These are phyloP conservation scores for Taxillus chinensis DNA, from an alignment of 164 flowering plant genomes.

Conservation along the genomic window DNA sequence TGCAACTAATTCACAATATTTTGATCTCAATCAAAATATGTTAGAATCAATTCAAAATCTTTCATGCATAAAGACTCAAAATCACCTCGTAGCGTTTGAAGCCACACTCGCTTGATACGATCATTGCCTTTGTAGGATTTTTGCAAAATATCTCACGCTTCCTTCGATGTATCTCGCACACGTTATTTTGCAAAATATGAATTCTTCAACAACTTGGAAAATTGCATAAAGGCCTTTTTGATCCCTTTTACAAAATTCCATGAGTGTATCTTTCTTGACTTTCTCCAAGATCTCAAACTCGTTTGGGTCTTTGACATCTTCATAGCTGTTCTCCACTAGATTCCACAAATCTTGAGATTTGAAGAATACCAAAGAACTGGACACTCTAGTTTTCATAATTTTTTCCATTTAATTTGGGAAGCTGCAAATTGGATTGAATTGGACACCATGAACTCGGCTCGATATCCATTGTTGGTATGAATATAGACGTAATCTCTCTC, in stretches of 20 bases:
- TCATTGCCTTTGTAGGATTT: slow-evolving; percentile 1
- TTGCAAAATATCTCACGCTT: neutral
- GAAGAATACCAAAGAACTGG: neutral
- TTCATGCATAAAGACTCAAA: neutral
- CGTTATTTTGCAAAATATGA: neutral
- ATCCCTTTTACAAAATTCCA: neutral
- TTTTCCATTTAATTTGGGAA: neutral
- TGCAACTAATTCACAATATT: too few species aligned
- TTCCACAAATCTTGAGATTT: neutral
- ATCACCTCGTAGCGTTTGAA: neutral
- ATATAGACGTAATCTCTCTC: too few species aligned
- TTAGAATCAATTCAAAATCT: neutral
- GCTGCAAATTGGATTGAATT: neutral
- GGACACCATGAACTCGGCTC: neutral
- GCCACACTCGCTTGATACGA: neutral
- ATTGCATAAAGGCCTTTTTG: too few species aligned
- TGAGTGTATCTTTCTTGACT: neutral
- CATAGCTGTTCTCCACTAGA: neutral
- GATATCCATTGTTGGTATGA: too few species aligned
- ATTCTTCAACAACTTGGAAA: neutral
- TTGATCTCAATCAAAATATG: neutral
- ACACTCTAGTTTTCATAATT: neutral
- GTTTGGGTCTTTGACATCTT: neutral
- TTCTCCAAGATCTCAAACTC: neutral
- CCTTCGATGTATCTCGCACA: neutral